Base-by-base conservation (phyloP, 768 basidiomycete species). In the Kondoa subrosea region DNA sequence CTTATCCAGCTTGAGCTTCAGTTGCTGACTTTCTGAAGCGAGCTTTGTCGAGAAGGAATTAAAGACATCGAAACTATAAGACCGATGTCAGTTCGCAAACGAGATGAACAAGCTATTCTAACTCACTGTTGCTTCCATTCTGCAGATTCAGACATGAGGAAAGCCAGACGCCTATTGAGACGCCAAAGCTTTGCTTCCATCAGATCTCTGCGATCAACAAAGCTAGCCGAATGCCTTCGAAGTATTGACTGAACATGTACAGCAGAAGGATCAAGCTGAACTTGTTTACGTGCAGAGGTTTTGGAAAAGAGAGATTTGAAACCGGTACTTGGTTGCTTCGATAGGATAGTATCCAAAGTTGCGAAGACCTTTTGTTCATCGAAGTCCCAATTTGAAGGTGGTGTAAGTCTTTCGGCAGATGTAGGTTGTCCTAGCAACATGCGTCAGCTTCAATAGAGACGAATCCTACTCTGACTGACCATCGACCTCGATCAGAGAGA, bases 191-290 rank as follows among this genome's bases (percentile, higher is more conserved):
- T 31, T 12, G 56, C 59, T 29, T 70, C 66, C 50, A 68, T 29
- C 56, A 81, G 78, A 76, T 93, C 40, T 83, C 96, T 62, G 88
- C 91, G 34, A 89, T 96, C 74, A 89, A 93, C 76, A 88, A 93
- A 70, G 81, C 84, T 73, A 87, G 91, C 79, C 89, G 91, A 76
- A 81, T 89, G 15, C 87, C 91, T 73, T 64, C 72, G 62, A 4
- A 70, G 59, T 56, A 74, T 62, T 2, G 25, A 31, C 32, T 71
- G 72, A 0, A 69, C 66, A 17, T 67, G 72, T 15, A 50, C 56
- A 32, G 72, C 50, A 3, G 12, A 68, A 12, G 2, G 34, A 66
- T 58, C 56, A 30, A 27, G 60, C 4, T 15, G 33, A 27, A 32
- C 64, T 56, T 21, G 16, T 16, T 32, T 34, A 27, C 31, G n/a